Conservation (phyloP, 108 stramenopile species). For the Skeletonema marinoi region DNA sequence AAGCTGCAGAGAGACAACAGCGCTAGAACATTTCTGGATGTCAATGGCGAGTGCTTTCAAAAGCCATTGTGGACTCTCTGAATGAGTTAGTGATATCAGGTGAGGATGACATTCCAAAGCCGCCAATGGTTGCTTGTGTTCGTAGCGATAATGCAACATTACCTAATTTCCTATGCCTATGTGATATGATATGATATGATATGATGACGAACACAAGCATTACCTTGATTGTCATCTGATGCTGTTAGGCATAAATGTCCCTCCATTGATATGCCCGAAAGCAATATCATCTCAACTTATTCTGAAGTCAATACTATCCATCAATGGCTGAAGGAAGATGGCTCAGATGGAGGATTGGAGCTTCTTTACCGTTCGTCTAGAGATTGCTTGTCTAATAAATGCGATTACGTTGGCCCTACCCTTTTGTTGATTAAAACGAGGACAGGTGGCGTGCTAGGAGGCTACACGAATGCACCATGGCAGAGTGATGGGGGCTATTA, state of each 20-base stretch:
- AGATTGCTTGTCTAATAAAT: conserved; percentile 5
- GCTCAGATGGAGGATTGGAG: not conserved
- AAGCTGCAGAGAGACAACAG: not conserved
- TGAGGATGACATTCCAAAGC: not conserved
- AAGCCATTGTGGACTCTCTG: conserved; percentile 8
- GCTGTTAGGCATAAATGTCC: not conserved
- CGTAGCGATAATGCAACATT: too few species aligned
- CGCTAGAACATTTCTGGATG: conserved; percentile 25
- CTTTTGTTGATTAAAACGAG: conserved; percentile 13
- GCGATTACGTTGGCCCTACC: conserved; percentile 12
- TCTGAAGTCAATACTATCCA: not conserved
- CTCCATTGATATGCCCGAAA: not conserved
- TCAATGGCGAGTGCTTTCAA: not conserved
- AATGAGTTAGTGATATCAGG: conserved; percentile 10
- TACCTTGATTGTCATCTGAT: not conserved
- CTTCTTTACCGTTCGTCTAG: not conserved
- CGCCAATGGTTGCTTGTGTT: too few species aligned
- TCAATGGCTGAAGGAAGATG: not conserved
- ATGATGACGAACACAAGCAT: not conserved
- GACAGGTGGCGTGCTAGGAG: conserved; percentile 4
- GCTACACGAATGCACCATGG: conserved; percentile 13
- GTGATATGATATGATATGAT: too few species aligned
- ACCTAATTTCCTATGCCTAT: too few species aligned
- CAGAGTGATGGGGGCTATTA: not conserved
- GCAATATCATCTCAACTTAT: not conserved